A percentile compares a stretch with the other conserved stretches of the same genome.
Evolutionary conservation across 176 grass and related monocot species (phyloP).

Genomic region (Leersia perrieri): DNA sequence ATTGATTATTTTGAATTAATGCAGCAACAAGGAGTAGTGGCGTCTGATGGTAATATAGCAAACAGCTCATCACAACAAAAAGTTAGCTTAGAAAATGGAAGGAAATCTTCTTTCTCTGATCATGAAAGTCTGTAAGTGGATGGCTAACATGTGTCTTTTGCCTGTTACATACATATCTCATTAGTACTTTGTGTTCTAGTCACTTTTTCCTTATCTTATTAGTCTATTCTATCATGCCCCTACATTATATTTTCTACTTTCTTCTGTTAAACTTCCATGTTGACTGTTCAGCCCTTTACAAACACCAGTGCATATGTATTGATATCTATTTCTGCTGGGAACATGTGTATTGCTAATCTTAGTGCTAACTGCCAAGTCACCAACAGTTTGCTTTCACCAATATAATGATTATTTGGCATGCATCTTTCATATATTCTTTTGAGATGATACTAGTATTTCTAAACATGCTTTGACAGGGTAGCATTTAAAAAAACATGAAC

Average conservation of each 20-base stretch:
- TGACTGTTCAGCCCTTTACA: neutral
- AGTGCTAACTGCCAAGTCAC: neutral
- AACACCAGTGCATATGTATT: neutral
- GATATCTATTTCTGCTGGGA: neutral
- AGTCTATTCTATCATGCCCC: neutral
- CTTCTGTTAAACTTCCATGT: neutral
- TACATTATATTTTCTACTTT: neutral
- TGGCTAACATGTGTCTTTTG: conserved; percentile 27
- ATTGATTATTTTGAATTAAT: conserved; percentile 27
- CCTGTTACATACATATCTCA: conserved; percentile 5
- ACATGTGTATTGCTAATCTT: neutral
- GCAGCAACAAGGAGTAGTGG: conserved; percentile 54
- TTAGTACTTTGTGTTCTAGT: neutral
- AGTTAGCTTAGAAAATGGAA: conserved; percentile 56
- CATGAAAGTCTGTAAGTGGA: conserved; percentile 82
- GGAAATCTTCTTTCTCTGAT: conserved; percentile 77
- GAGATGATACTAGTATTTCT: conserved; percentile 17
- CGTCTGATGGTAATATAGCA: conserved; percentile 47
- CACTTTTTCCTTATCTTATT: conserved; percentile 19
- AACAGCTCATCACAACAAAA: conserved; percentile 49
- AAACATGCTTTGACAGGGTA: neutral
- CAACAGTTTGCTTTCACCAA: neutral
- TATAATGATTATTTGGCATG: conserved; percentile 4
- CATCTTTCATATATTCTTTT: conserved; percentile 18
- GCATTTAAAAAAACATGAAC: neutral